Base-by-base conservation (phyloP, 2,329 filamentous ascomycete species). In the Hypomyces perniciosus region DNA sequence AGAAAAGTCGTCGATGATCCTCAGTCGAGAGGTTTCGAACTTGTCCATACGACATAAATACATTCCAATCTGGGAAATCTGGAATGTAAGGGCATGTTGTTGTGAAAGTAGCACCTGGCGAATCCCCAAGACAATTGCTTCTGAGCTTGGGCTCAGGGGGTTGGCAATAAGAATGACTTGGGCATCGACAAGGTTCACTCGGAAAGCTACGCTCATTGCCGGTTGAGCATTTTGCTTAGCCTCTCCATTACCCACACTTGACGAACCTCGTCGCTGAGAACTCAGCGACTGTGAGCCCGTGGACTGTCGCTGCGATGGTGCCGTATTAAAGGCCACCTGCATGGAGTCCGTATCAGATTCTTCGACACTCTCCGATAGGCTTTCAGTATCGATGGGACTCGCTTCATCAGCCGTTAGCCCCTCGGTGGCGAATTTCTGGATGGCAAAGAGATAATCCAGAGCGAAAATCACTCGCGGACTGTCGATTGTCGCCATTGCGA, bases 21-120 rank as follows among this genome's bases (percentile, higher is more conserved):
- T 84, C 43, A 99, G 77, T 35, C 90, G 83, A 38, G 86, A 91
- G 4, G 88, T 90, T 59, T 99, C 92, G 59, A 97, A 97, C 56
- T 85, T 88, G 68, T 99, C 95, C 93, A 99, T 99, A 9, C 93
- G 87, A 65, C 95, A 99, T 31, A 99, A 70, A 67, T 96, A 99
- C 93, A 99, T 99, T 59, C 93, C 93, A 48, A 97, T 81, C 63
- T 97, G 85, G 6, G 90, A 91, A 3, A 99, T 83, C 64, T 99
- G 92, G 63, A 99, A 79, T 1, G 93, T 96, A 59, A 95, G 79
- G 7, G 92, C 89, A 71, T 97, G 90, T 66, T 99, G 95, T 61
- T 95, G 88, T 2, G 92, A 95, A 8, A 97, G 78, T 2, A 97
- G 77, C 9, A 97, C 83, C 66, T 99, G 91, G 65, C 96, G 95